A percentile compares a stretch with the other conserved stretches of the same genome.
These are phyloP conservation scores for Picea mariana DNA, from an alignment of 83 land plant species.

Conservation along the genomic window DNA sequence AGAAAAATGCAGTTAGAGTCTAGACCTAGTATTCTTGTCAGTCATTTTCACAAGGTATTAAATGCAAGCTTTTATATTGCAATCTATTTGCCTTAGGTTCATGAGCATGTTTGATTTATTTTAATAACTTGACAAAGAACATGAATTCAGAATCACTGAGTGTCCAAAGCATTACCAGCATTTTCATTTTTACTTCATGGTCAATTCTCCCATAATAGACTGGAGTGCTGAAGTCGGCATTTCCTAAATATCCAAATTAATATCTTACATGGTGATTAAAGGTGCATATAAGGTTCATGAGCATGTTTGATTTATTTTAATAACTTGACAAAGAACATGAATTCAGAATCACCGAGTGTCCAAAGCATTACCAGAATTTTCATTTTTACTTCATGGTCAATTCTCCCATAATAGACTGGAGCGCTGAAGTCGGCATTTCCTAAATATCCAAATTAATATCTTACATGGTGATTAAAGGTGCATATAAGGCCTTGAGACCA, in stretches of 20 bases:
- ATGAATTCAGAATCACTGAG: too few species aligned
- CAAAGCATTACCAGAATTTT: neutral
- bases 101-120: neutral
- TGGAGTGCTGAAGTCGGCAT: neutral
- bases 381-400: neutral
- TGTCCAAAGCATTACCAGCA: too few species aligned
- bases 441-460: neutral
- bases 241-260: neutral
- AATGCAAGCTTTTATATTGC: conserved; percentile 1
- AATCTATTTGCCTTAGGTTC: neutral
- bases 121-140: neutral
- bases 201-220: too few species aligned
- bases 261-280: neutral
- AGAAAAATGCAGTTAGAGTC: neutral
- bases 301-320: neutral
- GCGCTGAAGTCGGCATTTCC: neutral
- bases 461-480: neutral
- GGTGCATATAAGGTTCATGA: neutral
- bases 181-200: too few species aligned
- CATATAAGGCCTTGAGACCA: neutral
- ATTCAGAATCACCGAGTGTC: too few species aligned
- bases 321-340: neutral
- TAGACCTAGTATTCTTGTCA: neutral
- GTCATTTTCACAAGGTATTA: neutral
- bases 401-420: neutral